Percentiles rank a stretch among this genome's conserved stretches.
These are phyloP conservation scores for Botryotinia convoluta DNA, from an alignment of 2,329 filamentous ascomycete species.

Conservation along the genomic window DNA sequence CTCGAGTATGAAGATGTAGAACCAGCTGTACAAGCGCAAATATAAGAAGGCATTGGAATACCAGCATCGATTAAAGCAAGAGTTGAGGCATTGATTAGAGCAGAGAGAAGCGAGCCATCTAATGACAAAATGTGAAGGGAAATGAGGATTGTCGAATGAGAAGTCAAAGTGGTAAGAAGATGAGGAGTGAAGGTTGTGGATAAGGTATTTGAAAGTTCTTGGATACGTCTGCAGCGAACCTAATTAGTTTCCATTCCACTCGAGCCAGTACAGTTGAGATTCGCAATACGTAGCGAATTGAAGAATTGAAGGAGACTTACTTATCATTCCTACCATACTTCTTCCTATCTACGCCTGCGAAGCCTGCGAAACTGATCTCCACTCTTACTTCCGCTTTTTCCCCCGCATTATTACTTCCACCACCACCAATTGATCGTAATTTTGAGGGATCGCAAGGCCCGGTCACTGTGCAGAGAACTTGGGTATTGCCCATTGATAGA, in stretches of 20 bases:
- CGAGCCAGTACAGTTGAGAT: not conserved
- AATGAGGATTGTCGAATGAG: conserved; percentile 79
- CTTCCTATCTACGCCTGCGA: conserved; percentile 83
- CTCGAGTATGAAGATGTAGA: conserved; percentile 66
- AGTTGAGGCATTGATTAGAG: conserved; percentile 86
- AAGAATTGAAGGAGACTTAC: conserved; percentile 47
- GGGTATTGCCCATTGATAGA: conserved; percentile 96
- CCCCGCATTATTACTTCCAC: conserved; percentile 40
- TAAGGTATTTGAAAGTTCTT: conserved; percentile 79
- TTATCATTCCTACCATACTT: conserved; percentile 73
- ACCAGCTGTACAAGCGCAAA: conserved; percentile 84
- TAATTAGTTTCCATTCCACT: conserved; percentile 17
- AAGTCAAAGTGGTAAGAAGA: conserved; percentile 84
- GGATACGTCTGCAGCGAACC: conserved; percentile 60
- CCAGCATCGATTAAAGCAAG: conserved; percentile 92
- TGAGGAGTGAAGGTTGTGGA: conserved; percentile 72
- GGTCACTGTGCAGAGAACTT: conserved; percentile 88
- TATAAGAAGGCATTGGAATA: conserved; percentile 90
- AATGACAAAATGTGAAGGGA: conserved; percentile 84
- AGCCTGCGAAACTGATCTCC: conserved; percentile 81
- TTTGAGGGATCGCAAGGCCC: conserved; percentile 70
- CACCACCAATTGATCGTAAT: conserved; percentile 41
- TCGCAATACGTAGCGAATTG: no score
- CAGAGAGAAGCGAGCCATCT: conserved; percentile 86
- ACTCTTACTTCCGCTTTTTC: conserved; percentile 69